A percentile compares a stretch with the other conserved stretches of the same genome.
Evolutionary conservation across 2,329 filamentous ascomycete species (phyloP).

Genomic region (Parastagonospora nodorum): DNA sequence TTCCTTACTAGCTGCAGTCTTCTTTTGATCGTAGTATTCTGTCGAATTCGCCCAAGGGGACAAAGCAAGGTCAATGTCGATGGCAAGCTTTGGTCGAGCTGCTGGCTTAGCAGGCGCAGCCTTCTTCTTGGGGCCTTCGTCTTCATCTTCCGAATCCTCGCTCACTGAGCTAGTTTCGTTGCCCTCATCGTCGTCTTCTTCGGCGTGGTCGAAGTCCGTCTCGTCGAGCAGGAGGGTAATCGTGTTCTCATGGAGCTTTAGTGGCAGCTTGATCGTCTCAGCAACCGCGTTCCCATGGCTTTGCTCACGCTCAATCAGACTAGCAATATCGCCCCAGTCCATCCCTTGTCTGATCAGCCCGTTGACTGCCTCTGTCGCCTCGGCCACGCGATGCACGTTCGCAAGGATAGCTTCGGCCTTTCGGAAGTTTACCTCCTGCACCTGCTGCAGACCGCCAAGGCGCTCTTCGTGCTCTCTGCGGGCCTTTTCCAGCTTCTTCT

Average conservation of each 20-base stretch:
- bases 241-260: slow-evolving; percentile 89
- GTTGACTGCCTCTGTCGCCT: slow-evolving; percentile 91
- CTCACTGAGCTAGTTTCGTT: slow-evolving; percentile 69
- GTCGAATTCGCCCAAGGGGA: slow-evolving; percentile 89
- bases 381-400: slow-evolving; percentile 88
- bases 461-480: slow-evolving; percentile 82
- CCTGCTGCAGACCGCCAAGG: slow-evolving; percentile 80
- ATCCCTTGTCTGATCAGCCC: slow-evolving; percentile 90
- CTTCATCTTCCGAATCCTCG: slow-evolving; percentile 65
- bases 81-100: slow-evolving; percentile 59
- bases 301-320: slow-evolving; percentile 86
- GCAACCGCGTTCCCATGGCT: slow-evolving; percentile 82
- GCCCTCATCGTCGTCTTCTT: slow-evolving; percentile 62
- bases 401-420: slow-evolving; percentile 91
- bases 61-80: slow-evolving; percentile 84
- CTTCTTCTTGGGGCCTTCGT: slow-evolving; percentile 56
- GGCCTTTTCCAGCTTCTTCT: slow-evolving; percentile 83
- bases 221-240: slow-evolving; percentile 81
- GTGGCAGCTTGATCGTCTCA: slow-evolving; percentile 79
- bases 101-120: slow-evolving; percentile 40
- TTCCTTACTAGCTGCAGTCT: slow-evolving; percentile 81
- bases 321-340: slow-evolving; percentile 94
- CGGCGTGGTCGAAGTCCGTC: slow-evolving; percentile 66
- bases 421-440: slow-evolving; percentile 79
- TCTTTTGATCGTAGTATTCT: slow-evolving; percentile 90